Conservation (phyloP, 2,329 filamentous ascomycete genomes). For the Cladorrhinum sp. region DNA sequence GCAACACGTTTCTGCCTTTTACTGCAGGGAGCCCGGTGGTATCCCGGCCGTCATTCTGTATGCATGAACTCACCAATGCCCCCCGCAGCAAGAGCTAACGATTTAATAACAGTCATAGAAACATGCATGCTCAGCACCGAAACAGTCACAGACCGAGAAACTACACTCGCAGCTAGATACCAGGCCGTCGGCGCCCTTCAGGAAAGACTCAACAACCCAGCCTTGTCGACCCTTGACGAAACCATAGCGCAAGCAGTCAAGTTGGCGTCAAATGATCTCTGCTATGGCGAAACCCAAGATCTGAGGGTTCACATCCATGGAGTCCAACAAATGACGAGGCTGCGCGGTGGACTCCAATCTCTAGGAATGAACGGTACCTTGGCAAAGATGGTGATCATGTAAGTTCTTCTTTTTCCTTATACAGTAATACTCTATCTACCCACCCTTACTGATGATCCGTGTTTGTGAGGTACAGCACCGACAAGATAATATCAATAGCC, state of each 20-base stretch:
- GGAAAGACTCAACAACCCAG: conserved; percentile 1
- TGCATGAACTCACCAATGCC: neutral
- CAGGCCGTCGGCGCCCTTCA: conserved; percentile 9
- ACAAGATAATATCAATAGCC: conserved; percentile 9
- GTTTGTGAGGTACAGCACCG: neutral
- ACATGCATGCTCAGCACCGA: conserved; percentile 1
- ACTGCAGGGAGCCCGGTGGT: neutral
- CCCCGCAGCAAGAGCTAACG: neutral
- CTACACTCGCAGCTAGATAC: neutral
- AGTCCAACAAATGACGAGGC: conserved; percentile 5
- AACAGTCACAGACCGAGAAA: neutral
- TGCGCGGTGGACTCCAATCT: conserved; percentile 2
- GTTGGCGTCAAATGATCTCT: conserved; percentile 17
- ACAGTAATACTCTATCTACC: neutral
- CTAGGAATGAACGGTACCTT: neutral
- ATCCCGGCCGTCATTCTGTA: conserved; percentile 8
- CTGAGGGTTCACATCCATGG: conserved; percentile 7
- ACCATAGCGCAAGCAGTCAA: conserved; percentile 15
- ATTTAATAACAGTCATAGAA: conserved; percentile 8
- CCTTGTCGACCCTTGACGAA: conserved; percentile 1
- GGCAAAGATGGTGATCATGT: conserved; percentile 17
- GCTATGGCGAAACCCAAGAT: conserved; percentile 11
- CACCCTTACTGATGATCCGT: neutral
- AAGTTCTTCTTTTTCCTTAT: neutral
- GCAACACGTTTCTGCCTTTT: conserved; percentile 6